Percentiles rank a stretch among this genome's conserved stretches.
Evolutionary conservation across 2,329 filamentous ascomycete species (phyloP).

Genomic region (Trichoderma atroviride): DNA sequence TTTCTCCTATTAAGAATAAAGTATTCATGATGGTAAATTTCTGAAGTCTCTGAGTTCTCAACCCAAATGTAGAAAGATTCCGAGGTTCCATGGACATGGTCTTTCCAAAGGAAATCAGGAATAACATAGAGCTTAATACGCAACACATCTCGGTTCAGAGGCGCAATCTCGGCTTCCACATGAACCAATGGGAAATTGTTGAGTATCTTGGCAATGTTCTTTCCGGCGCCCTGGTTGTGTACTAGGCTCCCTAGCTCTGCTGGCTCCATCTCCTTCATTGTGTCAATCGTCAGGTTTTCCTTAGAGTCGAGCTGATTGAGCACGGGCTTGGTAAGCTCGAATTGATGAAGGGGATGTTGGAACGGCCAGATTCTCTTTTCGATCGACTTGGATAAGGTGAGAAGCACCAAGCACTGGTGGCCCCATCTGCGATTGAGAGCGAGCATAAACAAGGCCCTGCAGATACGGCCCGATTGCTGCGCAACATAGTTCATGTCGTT

Average conservation of each 20-base stretch:
- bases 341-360: constrained; percentile 92
- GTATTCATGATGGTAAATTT: constrained; percentile 97
- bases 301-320: constrained; percentile 85
- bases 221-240: constrained; percentile 86
- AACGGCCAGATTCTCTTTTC: constrained; percentile 96
- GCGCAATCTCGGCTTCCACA: constrained; percentile 92
- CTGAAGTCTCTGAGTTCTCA: constrained; percentile 94
- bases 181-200: constrained; percentile 91
- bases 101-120: constrained; percentile 93
- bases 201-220: constrained; percentile 76
- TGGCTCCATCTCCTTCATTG: constrained; percentile 88
- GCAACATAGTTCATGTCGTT: constrained; percentile 95
- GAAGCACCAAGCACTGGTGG: constrained; percentile 85
- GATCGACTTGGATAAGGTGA: constrained; percentile 94
- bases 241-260: constrained; percentile 89
- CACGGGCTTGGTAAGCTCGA: constrained; percentile 83
- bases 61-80: constrained; percentile 99
- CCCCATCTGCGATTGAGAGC: constrained; percentile 95
- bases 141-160: constrained; percentile 90
- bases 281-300: constrained; percentile 73
- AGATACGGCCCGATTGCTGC: constrained; percentile 93
- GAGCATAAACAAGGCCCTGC: constrained; percentile 94
- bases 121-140: constrained; percentile 85
- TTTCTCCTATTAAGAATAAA: constrained; percentile 91
- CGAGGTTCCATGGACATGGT: constrained; percentile 87